Evolutionary conservation across 1,284 basidiomycete genomes (phyloP).

Genomic region (Puccinia horiana): DNA sequence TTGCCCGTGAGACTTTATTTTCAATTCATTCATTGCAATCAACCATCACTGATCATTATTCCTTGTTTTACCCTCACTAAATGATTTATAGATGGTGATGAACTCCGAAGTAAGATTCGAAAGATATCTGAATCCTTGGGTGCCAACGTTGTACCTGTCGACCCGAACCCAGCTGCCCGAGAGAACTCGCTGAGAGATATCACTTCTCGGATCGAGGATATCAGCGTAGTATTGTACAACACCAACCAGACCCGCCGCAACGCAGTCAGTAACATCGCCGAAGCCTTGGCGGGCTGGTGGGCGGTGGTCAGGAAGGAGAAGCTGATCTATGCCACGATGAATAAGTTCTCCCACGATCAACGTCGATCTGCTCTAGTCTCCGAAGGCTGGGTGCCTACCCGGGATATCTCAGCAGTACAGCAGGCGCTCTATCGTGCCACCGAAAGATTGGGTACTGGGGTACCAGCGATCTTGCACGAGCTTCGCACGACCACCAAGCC

Average conservation of each 20-base stretch:
- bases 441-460: constrained; percentile 86
- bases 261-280: constrained; percentile 83
- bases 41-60: background rate
- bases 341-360: constrained; percentile 90
- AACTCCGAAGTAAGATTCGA: constrained; percentile 91
- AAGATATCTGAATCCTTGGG: constrained; percentile 98
- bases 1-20: constrained; percentile 66
- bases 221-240: constrained; percentile 85
- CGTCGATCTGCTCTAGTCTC: constrained; percentile 92
- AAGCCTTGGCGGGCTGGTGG: constrained; percentile 84
- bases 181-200: constrained; percentile 87
- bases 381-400: constrained; percentile 94
- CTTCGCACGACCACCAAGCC: constrained; percentile 85
- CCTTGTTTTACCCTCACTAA: background rate
- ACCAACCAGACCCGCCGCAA: constrained; percentile 80
- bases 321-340: constrained; percentile 88
- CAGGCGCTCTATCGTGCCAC: constrained; percentile 87
- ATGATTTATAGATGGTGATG: constrained; percentile 68
- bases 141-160: constrained; percentile 92
- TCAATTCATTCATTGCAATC: background rate
- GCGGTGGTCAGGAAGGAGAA: constrained; percentile 95
- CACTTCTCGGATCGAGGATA: constrained; percentile 83
- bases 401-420: constrained; percentile 85
- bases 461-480: constrained; percentile 90
- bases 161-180: constrained; percentile 88